A percentile compares a stretch with the other conserved stretches of the same genome.
Evolutionary conservation across 768 basidiomycete genomes (phyloP).

Genomic region (Hygrophoropsis aurantiaca): DNA sequence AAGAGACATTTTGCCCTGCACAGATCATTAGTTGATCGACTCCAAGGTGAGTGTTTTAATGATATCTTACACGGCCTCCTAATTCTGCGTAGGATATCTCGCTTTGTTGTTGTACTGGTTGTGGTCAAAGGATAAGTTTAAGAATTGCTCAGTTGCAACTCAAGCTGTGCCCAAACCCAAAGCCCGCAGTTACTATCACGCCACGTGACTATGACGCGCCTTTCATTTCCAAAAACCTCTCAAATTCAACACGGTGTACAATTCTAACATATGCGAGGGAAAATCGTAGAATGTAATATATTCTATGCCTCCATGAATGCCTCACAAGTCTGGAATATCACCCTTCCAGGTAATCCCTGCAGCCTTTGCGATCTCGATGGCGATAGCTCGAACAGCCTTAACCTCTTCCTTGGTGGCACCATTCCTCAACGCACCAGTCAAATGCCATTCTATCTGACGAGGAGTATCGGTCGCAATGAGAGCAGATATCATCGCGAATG

Average conservation of each 20-base stretch:
- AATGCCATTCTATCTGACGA: slow-evolving; percentile 65
- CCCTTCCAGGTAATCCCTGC: slow-evolving; percentile 54
- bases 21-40: neutral
- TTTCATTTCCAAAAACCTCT: too few relatives aligned
- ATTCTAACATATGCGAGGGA: too few relatives aligned
- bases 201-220: slow-evolving; percentile 4
- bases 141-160: neutral
- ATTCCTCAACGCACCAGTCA: slow-evolving; percentile 51
- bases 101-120: neutral
- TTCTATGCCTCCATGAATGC: too few relatives aligned
- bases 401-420: slow-evolving; percentile 56
- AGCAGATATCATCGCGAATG: slow-evolving; percentile 59
- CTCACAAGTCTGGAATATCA: slow-evolving; percentile 46
- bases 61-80: neutral
- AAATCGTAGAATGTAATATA: too few relatives aligned
- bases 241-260: too few relatives aligned
- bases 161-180: too few relatives aligned
- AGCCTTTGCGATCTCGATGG: slow-evolving; percentile 48
- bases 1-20: slow-evolving; percentile 57
- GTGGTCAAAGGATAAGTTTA: slow-evolving; percentile 4
- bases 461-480: slow-evolving; percentile 64
- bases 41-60: neutral
- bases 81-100: neutral
- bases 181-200: slow-evolving; percentile 3
- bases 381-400: slow-evolving; percentile 52